Percentiles rank a stretch among this genome's conserved stretches.
These are phyloP conservation scores for Tricholoma saponaceum DNA, from an alignment of 768 basidiomycete species.

Conservation along the genomic window DNA sequence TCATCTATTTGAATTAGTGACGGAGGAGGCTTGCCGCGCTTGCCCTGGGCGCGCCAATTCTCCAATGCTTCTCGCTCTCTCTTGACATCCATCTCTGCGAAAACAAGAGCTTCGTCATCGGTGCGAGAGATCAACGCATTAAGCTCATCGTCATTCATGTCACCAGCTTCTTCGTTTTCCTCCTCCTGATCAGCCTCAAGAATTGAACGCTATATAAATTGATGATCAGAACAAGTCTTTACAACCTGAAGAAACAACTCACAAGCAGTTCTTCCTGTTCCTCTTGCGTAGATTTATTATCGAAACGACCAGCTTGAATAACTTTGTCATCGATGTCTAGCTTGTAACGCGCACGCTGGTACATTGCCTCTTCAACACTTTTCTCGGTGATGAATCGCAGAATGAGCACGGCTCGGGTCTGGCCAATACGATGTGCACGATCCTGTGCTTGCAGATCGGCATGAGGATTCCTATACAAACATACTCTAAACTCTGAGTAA, in stretches of 20 bases:
- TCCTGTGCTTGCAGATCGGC: slow-evolving; percentile 99
- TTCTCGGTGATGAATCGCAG: slow-evolving; percentile 96
- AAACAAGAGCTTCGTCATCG: slow-evolving; percentile 73
- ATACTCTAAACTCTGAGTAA: neutral
- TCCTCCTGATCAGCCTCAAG: slow-evolving; percentile 88
- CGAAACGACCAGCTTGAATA: slow-evolving; percentile 98
- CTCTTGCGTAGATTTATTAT: slow-evolving; percentile 96
- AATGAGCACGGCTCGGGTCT: slow-evolving; percentile 96
- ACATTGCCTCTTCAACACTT: slow-evolving; percentile 98
- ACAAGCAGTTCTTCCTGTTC: slow-evolving; percentile 96
- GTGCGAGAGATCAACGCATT: slow-evolving; percentile 88
- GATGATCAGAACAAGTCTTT: slow-evolving; percentile 8
- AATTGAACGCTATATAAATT: slow-evolving; percentile 66
- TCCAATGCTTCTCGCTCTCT: slow-evolving; percentile 66
- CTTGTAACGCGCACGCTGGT: slow-evolving; percentile 91
- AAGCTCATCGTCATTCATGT: slow-evolving; percentile 92
- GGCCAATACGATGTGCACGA: slow-evolving; percentile 99
- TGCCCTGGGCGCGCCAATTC: slow-evolving; percentile 67
- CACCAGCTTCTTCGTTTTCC: slow-evolving; percentile 84
- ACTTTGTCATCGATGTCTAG: slow-evolving; percentile 99
- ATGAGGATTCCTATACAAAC: slow-evolving; percentile 78
- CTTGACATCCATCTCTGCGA: slow-evolving; percentile 78
- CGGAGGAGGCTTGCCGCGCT: slow-evolving; percentile 73
- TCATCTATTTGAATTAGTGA: slow-evolving; percentile 84
- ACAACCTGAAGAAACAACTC: slow-evolving; percentile 23